Conservation (phyloP, 441 rosid species). For the Adansonia rubrostipa region DNA sequence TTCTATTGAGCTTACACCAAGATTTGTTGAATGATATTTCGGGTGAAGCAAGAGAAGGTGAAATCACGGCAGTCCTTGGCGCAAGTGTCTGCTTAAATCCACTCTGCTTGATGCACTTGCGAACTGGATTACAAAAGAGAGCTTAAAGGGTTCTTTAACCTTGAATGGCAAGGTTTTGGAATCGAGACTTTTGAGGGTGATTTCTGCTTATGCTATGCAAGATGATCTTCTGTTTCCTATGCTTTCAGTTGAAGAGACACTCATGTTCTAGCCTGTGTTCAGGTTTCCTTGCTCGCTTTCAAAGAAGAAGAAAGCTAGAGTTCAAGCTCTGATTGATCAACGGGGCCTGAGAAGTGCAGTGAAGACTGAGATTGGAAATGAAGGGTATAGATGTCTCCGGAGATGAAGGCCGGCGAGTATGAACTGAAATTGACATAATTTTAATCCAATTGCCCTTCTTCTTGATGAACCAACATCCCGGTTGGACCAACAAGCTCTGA, state of each 20-base stretch:
- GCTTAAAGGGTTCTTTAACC: conserved; percentile 65
- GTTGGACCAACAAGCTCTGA: conserved; percentile 69
- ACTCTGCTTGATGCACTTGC: conserved; percentile 76
- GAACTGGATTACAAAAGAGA: conserved; percentile 58
- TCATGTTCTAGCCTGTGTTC: conserved; percentile 71
- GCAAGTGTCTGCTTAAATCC: conserved; percentile 69
- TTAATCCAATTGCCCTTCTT: conserved; percentile 69
- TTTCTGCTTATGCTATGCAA: conserved; percentile 88
- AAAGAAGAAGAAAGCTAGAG: conserved; percentile 59
- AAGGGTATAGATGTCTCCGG: conserved; percentile 72
- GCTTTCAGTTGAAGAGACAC: conserved; percentile 80
- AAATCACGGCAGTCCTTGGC: conserved; percentile 76
- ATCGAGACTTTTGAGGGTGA: conserved; percentile 67
- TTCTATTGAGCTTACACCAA: conserved; percentile 30
- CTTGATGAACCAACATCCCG: conserved; percentile 79
- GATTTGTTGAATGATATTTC: conserved; percentile 54
- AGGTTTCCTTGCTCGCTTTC: neutral
- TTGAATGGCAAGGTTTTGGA: conserved; percentile 73
- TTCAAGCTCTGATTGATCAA: conserved; percentile 73
- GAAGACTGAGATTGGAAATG: conserved; percentile 72
- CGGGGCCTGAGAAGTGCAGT: conserved; percentile 66
- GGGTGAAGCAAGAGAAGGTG: conserved; percentile 74
- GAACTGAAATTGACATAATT: conserved; percentile 66
- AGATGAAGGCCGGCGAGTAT: conserved; percentile 72
- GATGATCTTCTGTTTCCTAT: conserved; percentile 85